Conservation (phyloP, 306 rosid species). For the Chamaecrista fasciculata region DNA sequence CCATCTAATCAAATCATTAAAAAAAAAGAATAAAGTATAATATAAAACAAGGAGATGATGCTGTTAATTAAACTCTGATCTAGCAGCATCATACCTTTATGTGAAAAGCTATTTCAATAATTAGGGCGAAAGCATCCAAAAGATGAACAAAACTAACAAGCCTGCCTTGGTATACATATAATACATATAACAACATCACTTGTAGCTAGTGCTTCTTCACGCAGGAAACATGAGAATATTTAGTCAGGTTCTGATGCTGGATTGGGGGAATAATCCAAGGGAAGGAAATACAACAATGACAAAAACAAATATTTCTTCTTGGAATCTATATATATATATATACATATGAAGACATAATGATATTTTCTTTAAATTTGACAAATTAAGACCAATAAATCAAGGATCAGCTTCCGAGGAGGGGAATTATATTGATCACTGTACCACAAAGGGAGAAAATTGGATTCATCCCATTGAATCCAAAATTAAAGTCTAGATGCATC, state of each 20-base stretch:
- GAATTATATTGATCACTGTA: slow-evolving; percentile 1
- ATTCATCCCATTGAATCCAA: slow-evolving; percentile 32
- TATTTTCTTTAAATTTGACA: not conserved
- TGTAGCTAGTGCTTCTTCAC: slow-evolving; percentile 15
- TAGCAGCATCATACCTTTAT: slow-evolving; percentile 31
- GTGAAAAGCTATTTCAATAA: slow-evolving; percentile 38
- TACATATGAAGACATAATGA: too few species aligned
- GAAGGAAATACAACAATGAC: slow-evolving; percentile 39
- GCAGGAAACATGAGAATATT: slow-evolving; percentile 28
- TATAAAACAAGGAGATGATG: slow-evolving; percentile 17
- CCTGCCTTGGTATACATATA: slow-evolving; percentile 24
- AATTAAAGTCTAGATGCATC: slow-evolving; percentile 18
- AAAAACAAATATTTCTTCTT: slow-evolving; percentile 3
- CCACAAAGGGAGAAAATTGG: slow-evolving; percentile 24
- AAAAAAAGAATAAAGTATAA: slow-evolving; percentile 1
- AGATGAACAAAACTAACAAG: slow-evolving; percentile 37
- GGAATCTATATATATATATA: not conserved
- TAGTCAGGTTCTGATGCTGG: slow-evolving; percentile 20
- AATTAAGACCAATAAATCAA: not conserved
- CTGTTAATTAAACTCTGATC: slow-evolving; percentile 9
- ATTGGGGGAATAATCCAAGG: slow-evolving; percentile 22
- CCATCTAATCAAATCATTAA: slow-evolving; percentile 43
- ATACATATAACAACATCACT: too few species aligned
- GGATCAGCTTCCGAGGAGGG: slow-evolving; percentile 5
- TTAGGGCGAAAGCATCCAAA: slow-evolving; percentile 33